These are phyloP conservation scores for Dentipellis fragilis DNA, from an alignment of 768 basidiomycete genomes.

Conservation along the genomic window DNA sequence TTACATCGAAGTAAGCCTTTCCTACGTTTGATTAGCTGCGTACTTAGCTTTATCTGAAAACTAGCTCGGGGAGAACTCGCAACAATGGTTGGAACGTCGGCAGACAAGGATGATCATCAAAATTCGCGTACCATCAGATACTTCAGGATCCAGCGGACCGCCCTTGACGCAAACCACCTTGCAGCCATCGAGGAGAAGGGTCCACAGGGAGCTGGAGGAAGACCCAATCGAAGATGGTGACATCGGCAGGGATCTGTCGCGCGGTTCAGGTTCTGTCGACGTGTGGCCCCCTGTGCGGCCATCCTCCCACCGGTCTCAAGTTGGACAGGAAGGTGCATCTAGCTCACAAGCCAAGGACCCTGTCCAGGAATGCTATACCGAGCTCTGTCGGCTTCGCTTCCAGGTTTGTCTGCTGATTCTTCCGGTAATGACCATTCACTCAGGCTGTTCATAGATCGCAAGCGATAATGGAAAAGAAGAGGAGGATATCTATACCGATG, in stretches of 20 bases:
- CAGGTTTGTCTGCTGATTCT: conserved; percentile 2
- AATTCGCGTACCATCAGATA: conserved; percentile 3
- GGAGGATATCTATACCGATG: conserved; percentile 25
- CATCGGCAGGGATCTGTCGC: conserved; percentile 4
- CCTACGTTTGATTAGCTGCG: background rate
- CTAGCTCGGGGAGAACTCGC: conserved; percentile 6
- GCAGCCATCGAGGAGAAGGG: background rate
- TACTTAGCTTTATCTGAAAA: background rate
- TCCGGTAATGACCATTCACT: background rate
- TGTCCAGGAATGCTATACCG: conserved; percentile 1
- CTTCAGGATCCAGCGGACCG: background rate
- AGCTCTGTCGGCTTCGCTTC: conserved; percentile 7
- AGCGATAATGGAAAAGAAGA: conserved; percentile 17
- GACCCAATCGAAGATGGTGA: conserved; percentile 2
- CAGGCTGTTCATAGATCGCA: conserved; percentile 10
- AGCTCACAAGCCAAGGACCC: background rate
- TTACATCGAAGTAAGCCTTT: background rate
- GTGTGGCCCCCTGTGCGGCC: conserved; percentile 1
- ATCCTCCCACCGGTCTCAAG: background rate
- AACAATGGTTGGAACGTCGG: conserved; percentile 1
- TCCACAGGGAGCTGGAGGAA: background rate
- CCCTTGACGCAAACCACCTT: background rate
- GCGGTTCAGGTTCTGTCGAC: conserved; percentile 4
- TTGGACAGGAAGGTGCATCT: background rate
- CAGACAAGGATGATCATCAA: background rate